These are phyloP conservation scores for Casuarina equisetifolia DNA, from an alignment of 306 rosid genomes.

Conservation along the genomic window DNA sequence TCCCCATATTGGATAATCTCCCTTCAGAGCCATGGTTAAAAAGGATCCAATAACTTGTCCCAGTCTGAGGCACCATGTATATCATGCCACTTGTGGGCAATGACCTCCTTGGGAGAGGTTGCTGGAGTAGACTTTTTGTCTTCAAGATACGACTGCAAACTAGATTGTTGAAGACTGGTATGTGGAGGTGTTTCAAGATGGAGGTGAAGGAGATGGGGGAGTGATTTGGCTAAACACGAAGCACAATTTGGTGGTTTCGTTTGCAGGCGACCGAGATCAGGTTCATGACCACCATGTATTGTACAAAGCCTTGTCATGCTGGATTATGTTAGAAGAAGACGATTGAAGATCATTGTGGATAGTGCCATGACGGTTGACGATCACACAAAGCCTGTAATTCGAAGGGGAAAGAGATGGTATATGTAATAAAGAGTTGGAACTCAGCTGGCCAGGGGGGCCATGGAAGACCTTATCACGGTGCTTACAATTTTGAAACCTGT, in stretches of 20 bases:
- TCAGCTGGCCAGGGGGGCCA: too few species aligned
- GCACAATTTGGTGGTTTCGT: conserved; percentile 32
- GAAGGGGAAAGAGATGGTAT: too few species aligned
- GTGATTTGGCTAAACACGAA: not conserved
- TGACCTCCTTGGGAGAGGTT: conserved; percentile 53
- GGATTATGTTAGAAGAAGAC: conserved; percentile 5
- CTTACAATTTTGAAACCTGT: too few species aligned
- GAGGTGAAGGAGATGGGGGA: conserved; percentile 22
- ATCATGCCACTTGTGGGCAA: conserved; percentile 52
- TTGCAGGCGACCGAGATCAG: conserved; percentile 24
- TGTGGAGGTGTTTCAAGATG: conserved; percentile 37
- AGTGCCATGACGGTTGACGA: too few species aligned
- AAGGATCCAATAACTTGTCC: not conserved
- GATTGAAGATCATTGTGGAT: conserved; percentile 25
- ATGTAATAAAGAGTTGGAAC: too few species aligned
- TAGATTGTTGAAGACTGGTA: not conserved
- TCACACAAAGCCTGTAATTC: too few species aligned
- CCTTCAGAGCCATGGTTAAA: conserved; percentile 55
- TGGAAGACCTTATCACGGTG: too few species aligned
- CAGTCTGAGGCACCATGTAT: conserved; percentile 31
- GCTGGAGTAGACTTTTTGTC: conserved; percentile 49
- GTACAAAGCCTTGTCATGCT: too few species aligned
- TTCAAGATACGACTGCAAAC: conserved; percentile 17
- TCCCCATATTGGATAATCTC: conserved; percentile 72
- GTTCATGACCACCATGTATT: conserved; percentile 17